Evolutionary conservation across 495 filamentous ascomycete species (phyloP).

Genomic region (Aspergillus biplanus): DNA sequence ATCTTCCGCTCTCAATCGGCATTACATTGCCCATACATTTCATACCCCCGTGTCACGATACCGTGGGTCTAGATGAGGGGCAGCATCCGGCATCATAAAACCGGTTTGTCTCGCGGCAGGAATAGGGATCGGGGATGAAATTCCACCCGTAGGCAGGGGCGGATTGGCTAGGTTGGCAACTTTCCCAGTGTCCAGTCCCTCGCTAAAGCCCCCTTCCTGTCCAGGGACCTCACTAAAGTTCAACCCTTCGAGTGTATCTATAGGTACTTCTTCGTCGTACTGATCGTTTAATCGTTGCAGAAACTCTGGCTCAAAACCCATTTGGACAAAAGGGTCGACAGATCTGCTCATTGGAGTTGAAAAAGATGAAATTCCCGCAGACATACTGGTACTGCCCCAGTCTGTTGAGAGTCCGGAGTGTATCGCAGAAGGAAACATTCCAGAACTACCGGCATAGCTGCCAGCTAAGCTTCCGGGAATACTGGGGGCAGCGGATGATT

Average conservation of each 20-base stretch:
- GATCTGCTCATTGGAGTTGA: constrained; percentile 35
- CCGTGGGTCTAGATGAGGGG: background rate
- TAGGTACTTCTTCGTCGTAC: constrained; percentile 36
- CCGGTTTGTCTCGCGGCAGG: constrained; percentile 21
- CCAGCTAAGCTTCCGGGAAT: constrained; percentile 43
- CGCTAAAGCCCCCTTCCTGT: background rate
- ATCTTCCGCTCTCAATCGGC: background rate
- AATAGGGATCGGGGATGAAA: constrained; percentile 12
- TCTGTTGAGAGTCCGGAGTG: constrained; percentile 39
- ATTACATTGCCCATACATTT: background rate
- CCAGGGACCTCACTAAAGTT: constrained; percentile 16
- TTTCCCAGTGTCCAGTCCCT: constrained; percentile 17
- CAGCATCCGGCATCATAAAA: constrained; percentile 19
- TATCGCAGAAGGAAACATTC: constrained; percentile 35
- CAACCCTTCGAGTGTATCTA: constrained; percentile 28
- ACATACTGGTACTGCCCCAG: constrained; percentile 43
- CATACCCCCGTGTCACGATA: background rate
- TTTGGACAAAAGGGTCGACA: constrained; percentile 44
- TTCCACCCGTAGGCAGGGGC: constrained; percentile 22
- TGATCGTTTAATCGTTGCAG: constrained; percentile 43
- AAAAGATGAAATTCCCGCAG: constrained; percentile 35
- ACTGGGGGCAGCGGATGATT: constrained; percentile 41
- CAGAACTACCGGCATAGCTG: constrained; percentile 45
- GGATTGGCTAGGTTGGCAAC: constrained; percentile 21
- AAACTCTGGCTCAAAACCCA: constrained; percentile 50